Evolutionary conservation across 441 rosid genomes (phyloP), one percentile per base, ranked within the genome.

Genomic region (Oxalis stricta): DNA sequence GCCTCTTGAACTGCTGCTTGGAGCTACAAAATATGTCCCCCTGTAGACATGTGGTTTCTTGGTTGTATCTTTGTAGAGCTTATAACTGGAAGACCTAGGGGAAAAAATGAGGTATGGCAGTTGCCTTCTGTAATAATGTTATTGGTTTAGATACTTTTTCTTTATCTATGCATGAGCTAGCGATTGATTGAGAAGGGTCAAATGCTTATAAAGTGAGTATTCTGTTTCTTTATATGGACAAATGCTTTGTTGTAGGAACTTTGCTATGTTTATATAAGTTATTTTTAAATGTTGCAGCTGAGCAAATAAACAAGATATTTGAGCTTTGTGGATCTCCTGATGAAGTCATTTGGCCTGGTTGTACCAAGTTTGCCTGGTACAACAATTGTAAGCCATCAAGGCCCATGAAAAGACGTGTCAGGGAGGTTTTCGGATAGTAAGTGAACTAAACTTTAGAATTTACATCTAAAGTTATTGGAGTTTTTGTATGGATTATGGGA

Each of bases 11-110:
- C 48, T 65, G 53, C 59, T 65, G 23, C 70, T 59, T 47, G 70
- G 70, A 48, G 70, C 70, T 44, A 65, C 70, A 47, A 65, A 56
- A 54, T 65, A 65, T 24, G 70, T 13, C 66, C 66, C 17, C 58
- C 65, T 30, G 70, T 65, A 47, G 70, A 65, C 55, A 65, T 65
- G 70, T 65, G 70, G 70, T 65, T 65, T 47, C 65, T 65, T 22
- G 70, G 70, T 29, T 65, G 70, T 37, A 65, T 65, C 24, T 59
- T 65, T 52, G 70, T 62, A 0, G 70, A 65, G 53, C 49, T 65
- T 18, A 50, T 65, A 50, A 52, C 47, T 43, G 70, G 65, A 36
- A 65, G 60, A 30, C 66, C 70, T 7, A 19, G 5, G 10, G 31
- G 31, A 26, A 26, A 26, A 26, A 11, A 26, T 11, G 10, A 26